Evolutionary conservation across 1,139 yeast genomes (phyloP).

Genomic region (Diutina pseudorugosa): DNA sequence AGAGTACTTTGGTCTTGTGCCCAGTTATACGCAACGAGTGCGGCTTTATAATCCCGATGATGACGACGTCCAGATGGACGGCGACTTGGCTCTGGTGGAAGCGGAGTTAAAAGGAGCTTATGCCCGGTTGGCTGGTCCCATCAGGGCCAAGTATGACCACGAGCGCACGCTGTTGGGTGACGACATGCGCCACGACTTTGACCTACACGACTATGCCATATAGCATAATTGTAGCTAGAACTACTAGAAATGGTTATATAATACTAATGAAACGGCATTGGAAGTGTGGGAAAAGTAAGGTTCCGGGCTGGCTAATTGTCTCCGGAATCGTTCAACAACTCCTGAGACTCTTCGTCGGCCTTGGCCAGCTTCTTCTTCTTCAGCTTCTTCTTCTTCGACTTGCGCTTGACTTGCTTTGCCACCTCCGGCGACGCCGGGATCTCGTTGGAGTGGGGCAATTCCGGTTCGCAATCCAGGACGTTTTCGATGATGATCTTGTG

Average conservation of each 20-base stretch:
- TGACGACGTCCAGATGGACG: neutral
- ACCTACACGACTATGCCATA: neutral
- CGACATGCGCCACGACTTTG: neutral
- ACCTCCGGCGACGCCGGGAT: neutral
- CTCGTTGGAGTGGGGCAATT: neutral
- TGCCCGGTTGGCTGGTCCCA: neutral
- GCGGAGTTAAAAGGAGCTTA: neutral
- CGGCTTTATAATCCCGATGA: neutral
- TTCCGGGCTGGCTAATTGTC: neutral
- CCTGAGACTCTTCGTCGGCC: neutral
- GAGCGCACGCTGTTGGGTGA: neutral
- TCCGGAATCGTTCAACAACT: neutral
- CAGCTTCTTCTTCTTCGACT: neutral
- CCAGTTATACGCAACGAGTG: slow-evolving; percentile 12
- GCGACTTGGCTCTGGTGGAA: neutral
- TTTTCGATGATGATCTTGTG: slow-evolving; percentile 78
- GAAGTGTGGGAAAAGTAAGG: too few species aligned
- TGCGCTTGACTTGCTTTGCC: neutral
- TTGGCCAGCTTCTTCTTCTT: neutral
- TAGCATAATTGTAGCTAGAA: too few species aligned
- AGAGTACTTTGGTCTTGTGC: slow-evolving; percentile 26
- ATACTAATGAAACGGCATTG: too few species aligned
- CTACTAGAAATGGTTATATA: too few species aligned
- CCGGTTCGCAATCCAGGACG: slow-evolving; percentile 26
- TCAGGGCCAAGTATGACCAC: neutral